Base-by-base conservation (phyloP, 1,139 yeast species). In the Maudiozyma humilis region DNA sequence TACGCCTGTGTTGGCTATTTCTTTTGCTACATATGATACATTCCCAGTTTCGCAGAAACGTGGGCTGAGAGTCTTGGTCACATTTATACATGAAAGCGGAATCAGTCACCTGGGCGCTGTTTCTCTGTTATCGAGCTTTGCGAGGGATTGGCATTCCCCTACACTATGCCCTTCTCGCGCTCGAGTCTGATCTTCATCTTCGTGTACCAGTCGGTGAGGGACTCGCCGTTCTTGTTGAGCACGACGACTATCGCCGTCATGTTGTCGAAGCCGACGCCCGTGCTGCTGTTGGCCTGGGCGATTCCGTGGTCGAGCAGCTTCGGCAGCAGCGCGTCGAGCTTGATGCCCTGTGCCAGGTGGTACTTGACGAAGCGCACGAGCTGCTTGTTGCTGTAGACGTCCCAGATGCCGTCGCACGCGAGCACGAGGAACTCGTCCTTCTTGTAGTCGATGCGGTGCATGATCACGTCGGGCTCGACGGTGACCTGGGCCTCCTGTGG, bases 341-440 rank as follows among this genome's bases (percentile, higher is more conserved):
- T 73, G 67, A 79, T 71, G 1, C 82, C 87, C 34, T 75, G 55
- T 1, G 74, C 68, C 41, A 82, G 62, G 53, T 78, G 75, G 51
- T 76, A 75, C 53, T 86, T 69, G 41, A 83, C 75, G 30, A 75
- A 60, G 20, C 68, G 64, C 1, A 79, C 64, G 41, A 83, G 57
- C 43, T 78, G 75, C 41, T 68, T 70, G 51, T 80, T 79, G 44
- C 75, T 76, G 62, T 77, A 82, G 51, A 87, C 80, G 58, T 82
- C 91, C 89, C 88, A 82, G 30, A 82, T 76, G 18, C 91, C 91
- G 63, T 82, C 91, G 55, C 91, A 82, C 0, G 88, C 89, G 41
- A 81, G 56, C 1, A 82, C 73, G 17, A 81, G 54, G 53, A 82
- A 82, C 54, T 82, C 88, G 32, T 85, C 87, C 25, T 58, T 55